phyloP scores from a whole-genome alignment of 129 eudicot genomes.

The Artemisia tridentata region DNA sequence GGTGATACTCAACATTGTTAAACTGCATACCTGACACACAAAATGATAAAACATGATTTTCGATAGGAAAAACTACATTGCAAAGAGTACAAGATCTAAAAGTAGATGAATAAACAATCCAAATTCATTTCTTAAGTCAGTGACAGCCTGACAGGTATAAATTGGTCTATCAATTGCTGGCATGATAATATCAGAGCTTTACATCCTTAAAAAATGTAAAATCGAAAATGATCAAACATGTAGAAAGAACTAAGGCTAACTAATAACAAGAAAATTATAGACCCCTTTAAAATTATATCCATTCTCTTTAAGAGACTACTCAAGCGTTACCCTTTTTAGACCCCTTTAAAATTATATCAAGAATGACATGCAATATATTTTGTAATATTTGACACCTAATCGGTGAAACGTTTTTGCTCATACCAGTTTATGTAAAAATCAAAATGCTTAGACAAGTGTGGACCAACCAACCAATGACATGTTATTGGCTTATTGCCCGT shows the following conservation, averaged over 20 bases:
- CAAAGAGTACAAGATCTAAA: background rate
- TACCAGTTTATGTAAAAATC: no score
- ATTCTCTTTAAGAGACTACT: background rate
- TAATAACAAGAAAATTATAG: background rate
- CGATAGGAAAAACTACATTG: background rate
- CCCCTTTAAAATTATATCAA: background rate
- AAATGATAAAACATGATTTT: background rate
- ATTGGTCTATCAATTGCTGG: background rate
- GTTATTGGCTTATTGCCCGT: no score
- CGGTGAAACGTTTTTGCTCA: no score
- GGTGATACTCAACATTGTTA: background rate
- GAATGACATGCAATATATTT: no score
- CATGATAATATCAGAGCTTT: background rate
- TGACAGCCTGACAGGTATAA: background rate
- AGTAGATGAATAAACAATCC: background rate
- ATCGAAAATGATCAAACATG: constrained; percentile 1
- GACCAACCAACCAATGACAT: no score
- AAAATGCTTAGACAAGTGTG: no score
- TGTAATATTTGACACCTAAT: no score
- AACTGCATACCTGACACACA: constrained; percentile 1
- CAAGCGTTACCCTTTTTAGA: background rate
- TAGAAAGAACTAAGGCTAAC: background rate
- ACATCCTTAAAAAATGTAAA: background rate
- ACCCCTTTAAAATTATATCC: no score
- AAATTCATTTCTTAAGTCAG: background rate